phyloP scores from a whole-genome alignment of 1,284 basidiomycete genomes.

The Fomitopsis pinicola region DNA sequence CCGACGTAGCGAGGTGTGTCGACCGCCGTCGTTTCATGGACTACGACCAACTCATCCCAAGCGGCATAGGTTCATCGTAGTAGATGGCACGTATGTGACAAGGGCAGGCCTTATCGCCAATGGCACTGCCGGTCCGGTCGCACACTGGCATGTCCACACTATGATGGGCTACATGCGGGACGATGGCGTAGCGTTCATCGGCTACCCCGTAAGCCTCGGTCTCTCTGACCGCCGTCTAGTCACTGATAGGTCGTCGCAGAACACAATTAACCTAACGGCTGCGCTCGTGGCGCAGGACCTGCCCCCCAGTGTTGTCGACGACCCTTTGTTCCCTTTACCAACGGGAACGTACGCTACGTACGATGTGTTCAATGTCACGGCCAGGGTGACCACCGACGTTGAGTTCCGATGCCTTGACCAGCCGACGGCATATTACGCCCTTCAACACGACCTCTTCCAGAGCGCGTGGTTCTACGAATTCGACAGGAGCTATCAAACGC shows the following conservation, averaged over 20 bases:
- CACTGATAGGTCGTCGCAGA: conserved; percentile 5
- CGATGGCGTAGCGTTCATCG: conserved; percentile 33
- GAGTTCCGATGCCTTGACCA: conserved; percentile 38
- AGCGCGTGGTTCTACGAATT: conserved; percentile 35
- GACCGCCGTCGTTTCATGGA: conserved; percentile 3
- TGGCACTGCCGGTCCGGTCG: conserved; percentile 32
- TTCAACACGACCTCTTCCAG: conserved; percentile 29
- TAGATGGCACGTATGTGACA: conserved; percentile 41
- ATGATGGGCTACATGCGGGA: conserved; percentile 43
- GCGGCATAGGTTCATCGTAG: conserved; percentile 34
- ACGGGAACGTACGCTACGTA: conserved; percentile 25
- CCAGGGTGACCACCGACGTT: conserved; percentile 30
- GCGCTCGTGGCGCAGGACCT: conserved; percentile 20
- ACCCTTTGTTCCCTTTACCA: conserved; percentile 28
- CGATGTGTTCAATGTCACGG: conserved; percentile 33
- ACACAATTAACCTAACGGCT: conserved; percentile 15
- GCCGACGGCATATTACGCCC: conserved; percentile 30
- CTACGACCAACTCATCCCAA: background rate
- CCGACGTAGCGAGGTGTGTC: conserved; percentile 30
- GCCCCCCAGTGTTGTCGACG: conserved; percentile 18
- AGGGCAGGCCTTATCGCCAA: conserved; percentile 33
- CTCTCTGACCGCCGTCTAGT: background rate
- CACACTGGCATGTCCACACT: conserved; percentile 33
- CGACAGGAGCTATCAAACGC: conserved; percentile 32
- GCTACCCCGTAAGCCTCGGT: conserved; percentile 19